Evolutionary conservation across 768 basidiomycete genomes (phyloP), one percentile per base, ranked within the genome.

Genomic region (Amylocystis lapponica): DNA sequence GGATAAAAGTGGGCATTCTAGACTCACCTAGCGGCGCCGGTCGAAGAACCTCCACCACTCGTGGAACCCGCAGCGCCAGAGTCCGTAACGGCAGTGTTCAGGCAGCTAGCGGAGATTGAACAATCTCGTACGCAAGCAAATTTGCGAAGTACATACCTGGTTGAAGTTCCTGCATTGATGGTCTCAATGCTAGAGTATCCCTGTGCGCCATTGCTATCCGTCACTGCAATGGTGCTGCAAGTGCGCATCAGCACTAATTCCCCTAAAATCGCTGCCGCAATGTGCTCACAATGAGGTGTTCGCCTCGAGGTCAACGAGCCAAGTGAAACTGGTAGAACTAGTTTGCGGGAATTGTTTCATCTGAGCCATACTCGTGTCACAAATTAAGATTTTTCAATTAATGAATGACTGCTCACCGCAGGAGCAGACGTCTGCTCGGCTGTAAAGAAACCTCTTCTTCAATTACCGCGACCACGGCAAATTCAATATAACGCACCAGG

Each of bases 151-250:
- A 46, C 39, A n/a, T 22, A 46, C 29, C 41, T 42, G 35, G 33
- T 47, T 45, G 68, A 64, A 10, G 54, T 36, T 22, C 75, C 63
- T 4, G 56, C 2, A 41, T 60, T 49, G 36, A 86, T 58, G 0
- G 65, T 75, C 25, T 78, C 64, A 2, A 66, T 62, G 39, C 76
- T 75, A 12, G 76, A 75, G 62, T 69, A 87, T 6, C 69, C 75
- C 8, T 52, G 58, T 1, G 56, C 13, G 13, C 85, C 85, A 12
- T 75, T 75, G 54, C 60, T 62, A 48, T 86, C 85, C 63, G 78
- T 82, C 49, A 83, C 45, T 11, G 55, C 55, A 26, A 76, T 51
- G n/a, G 74, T 74, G 51, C 84, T 87, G 39, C 11, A 49, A 16
- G 3, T 27, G 20, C 7, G 26, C 55, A 8, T 50, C 26, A 41